Base-by-base conservation (phyloP, 225 moss, liverwort and hornwort species). In the Lunularia cruciata region DNA sequence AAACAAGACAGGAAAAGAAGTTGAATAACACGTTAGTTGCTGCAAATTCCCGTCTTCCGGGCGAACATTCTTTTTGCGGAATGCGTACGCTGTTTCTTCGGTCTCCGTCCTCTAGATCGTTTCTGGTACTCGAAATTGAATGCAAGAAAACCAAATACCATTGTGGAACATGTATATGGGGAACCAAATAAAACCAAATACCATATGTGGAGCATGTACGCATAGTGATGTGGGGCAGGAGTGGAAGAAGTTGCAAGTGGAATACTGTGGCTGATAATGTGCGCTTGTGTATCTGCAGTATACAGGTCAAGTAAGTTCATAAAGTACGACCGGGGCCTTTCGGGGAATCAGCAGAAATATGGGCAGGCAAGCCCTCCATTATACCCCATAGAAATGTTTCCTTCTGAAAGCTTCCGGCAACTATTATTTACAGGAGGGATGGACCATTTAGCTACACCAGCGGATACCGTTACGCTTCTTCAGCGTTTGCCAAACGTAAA, bases 341-440 rank as follows among this genome's bases (percentile, higher is more conserved):
- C 25, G 0, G 43, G 9, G 2, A 80, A 80, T 43, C 0, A 63
- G 45, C 0, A 63, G 22, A 19, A 31, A 3, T 80, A 80, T 30
- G 76, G 76, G 28, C 80, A 80, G 55, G 0, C 30, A 10, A 3
- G 32, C 0, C 80, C 80, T 18, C 80, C 80, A 7, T 40, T 69
- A 1, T 80, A 80, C 22, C 56, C 72, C 63, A 39, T 76, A 22
- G 39, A 72, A 32, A 32, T 38, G 6, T 80, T 76, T 57, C 80
- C 80, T 23, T 33, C 57, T 23, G 46, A 30, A 8, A 67, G 37
- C 30, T 63, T 80, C 22, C 75, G 72, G 0, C 37, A 71, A 6
- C 68, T 76, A 25, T 22, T 72, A 2, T 63, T 76, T 63, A 28
- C 14, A 0, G 80, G 80, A 43, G 76, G 80, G 22, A 58, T 32